Base-by-base conservation (phyloP, 1,139 yeast genomes). In the Blastobotrys aristatus region DNA sequence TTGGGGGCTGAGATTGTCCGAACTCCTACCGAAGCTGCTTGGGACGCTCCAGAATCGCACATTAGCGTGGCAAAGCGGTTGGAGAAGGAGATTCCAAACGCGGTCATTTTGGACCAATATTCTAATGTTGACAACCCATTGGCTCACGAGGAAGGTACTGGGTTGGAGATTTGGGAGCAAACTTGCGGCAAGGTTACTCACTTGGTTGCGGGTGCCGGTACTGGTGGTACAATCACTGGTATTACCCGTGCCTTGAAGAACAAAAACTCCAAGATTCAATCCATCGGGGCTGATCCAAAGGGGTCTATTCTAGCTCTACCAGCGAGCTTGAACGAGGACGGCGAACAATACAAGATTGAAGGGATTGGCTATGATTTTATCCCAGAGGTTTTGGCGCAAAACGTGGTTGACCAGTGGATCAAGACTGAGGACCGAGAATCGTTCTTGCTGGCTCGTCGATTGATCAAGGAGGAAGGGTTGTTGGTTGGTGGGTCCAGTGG, bases 11-110 rank as follows among this genome's bases (percentile, higher is more conserved):
- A 86, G 66, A 86, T 87, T 64, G 84, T 87, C 56, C 80, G 95
- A 73, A 87, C 96, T 17, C 95, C 96, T 46, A 87, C 94, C 40
- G 95, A 84, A 61, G 96, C 95, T 38, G 95, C 95, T 1, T 87
- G 90, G 88, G 95, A 87, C 62, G 78, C 95, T 43, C 95, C 95
- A 43, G 95, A 87, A 68, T 82, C 92, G 34, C 95, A 87, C 62
- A 86, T 87, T 65, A 95, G 95, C 55, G 95, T 87, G 39, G 96
- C 95, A 48, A 79, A 73, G 64, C 82, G 82, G 58, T 74, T 87
- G 61, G 89, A 86, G 65, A 80, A 80, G 67, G 95, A 87, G 66
- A 85, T 87, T 58, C 92, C 94, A 50, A 84, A 86, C 63, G 84
- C 95, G 17, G 85, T 86, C 46, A 86, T 87, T 57, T 76, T 87